Conservation (phyloP, 345 rosid genomes). For the Brassica rapa region DNA sequence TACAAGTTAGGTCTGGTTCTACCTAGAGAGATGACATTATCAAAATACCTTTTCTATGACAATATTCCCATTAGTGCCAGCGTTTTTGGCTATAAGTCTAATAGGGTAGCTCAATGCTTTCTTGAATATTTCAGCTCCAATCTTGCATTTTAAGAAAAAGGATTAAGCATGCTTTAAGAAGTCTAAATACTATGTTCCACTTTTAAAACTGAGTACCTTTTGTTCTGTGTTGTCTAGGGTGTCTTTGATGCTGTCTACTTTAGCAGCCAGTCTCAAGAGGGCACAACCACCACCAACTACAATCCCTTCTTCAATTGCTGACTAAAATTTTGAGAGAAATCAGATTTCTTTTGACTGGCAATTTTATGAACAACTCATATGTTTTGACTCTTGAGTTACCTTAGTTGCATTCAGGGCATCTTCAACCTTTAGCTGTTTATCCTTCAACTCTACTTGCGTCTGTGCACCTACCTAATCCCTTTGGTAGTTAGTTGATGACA, state of each 20-base stretch:
- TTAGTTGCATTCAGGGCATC: conserved; percentile 96
- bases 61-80: conserved; percentile 75
- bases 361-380: not conserved
- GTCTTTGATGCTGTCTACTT: conserved; percentile 68
- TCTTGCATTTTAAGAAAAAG: conserved; percentile 43
- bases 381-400: conserved; percentile 46
- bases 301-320: conserved; percentile 93
- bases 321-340: conserved; percentile 48
- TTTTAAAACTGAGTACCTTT: conserved; percentile 48
- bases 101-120: conserved; percentile 81
- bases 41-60: conserved; percentile 68
- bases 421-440: conserved; percentile 80
- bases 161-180: conserved; percentile 9
- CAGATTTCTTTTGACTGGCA: conserved; percentile 33
- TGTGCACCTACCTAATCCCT: conserved; percentile 81
- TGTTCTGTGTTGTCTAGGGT: conserved; percentile 75
- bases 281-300: conserved; percentile 93
- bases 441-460: conserved; percentile 87
- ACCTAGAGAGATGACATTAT: not conserved
- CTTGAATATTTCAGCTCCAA: conserved; percentile 89
- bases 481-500: conserved; percentile 26
- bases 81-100: conserved; percentile 80
- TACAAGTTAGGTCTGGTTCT: conserved; percentile 9
- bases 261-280: conserved; percentile 70
- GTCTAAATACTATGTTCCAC: not conserved